Evolutionary conservation across 768 basidiomycete species (phyloP), one percentile per base, ranked within the genome.

Genomic region (Tricholoma matsutake): DNA sequence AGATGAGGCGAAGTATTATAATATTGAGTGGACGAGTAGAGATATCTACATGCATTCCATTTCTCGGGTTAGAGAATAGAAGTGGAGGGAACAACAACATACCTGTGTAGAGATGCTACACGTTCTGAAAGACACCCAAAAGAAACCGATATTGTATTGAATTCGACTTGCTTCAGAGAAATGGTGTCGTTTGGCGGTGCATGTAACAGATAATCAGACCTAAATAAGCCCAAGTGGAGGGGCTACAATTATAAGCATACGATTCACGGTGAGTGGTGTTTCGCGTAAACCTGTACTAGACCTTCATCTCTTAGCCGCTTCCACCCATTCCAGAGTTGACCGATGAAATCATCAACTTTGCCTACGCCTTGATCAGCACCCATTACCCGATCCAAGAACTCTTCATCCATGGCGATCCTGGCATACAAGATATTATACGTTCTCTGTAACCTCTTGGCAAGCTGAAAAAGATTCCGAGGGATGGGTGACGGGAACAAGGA

Each of bases 171-270:
- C 71, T 95, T 96, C 63, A 99, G 73, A 6, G 76, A 73, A 13
- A 78, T 67, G 3, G 69, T 57, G 35, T 77, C 69, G 29, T 75
- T 69, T 4, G 65, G 61, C 0, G 79, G 78, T 7, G 79, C 73
- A 65, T 99, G 94, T 20, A 98, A 75, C 31, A 98, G 79, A 74
- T 98, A 99, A 76, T 99, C 96, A 9, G 95, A 97, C 58, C 96
- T 83, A 75, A 96, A 97, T 18, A 99, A 75, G 18, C 96, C 95
- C 6, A 98, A 83, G 62, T 97, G 91, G 51, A 92, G 76, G 0
- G 86, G 84, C 95, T 98, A 58, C 29, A 22, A 41, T 8, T 49
- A 37, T 57, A 34, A 52, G 22, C 25, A 63, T 63, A 45, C 64
- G 59, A 28, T 49, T 9, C 20, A 28, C 39, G 16, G 13, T 0